These are phyloP conservation scores for Earliella scabrosa DNA, from an alignment of 1,284 basidiomycete genomes.

Conservation along the genomic window DNA sequence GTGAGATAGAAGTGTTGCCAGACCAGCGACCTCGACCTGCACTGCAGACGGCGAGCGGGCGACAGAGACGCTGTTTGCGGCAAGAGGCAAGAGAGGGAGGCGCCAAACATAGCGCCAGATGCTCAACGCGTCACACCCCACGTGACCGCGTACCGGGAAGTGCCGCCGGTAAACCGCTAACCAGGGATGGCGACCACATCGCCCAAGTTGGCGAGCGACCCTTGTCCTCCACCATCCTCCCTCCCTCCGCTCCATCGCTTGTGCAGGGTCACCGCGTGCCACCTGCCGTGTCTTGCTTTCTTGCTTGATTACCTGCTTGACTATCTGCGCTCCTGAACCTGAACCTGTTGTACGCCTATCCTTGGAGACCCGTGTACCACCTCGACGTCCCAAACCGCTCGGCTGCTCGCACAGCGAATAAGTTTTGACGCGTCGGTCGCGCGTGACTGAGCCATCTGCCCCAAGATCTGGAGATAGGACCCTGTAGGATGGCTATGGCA, in stretches of 20 bases:
- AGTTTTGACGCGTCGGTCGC: not conserved
- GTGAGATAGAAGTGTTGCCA: not conserved
- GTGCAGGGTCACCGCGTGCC: not conserved
- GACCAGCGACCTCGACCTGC: constrained; percentile 27
- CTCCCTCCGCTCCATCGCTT: not conserved
- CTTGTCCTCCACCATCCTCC: not conserved
- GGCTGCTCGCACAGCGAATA: not conserved
- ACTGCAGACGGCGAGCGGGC: constrained; percentile 4
- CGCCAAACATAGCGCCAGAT: not conserved
- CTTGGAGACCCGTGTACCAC: too few relatives aligned
- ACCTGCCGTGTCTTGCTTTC: not conserved
- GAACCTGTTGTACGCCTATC: not conserved
- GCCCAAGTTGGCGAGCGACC: not conserved
- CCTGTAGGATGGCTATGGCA: constrained; percentile 2
- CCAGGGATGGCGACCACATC: not conserved
- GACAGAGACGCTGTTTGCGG: not conserved
- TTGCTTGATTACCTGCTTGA: not conserved
- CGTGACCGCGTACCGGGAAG: constrained; percentile 22
- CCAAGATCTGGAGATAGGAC: not conserved
- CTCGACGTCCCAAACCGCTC: not conserved
- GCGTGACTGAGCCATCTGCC: too few relatives aligned
- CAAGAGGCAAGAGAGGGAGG: not conserved
- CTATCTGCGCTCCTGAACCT: not conserved
- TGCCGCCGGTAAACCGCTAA: constrained; percentile 2
- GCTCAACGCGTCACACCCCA: constrained; percentile 1